Evolutionary conservation across 768 basidiomycete species (phyloP).

Genomic region (Xanthoconium stramineum): DNA sequence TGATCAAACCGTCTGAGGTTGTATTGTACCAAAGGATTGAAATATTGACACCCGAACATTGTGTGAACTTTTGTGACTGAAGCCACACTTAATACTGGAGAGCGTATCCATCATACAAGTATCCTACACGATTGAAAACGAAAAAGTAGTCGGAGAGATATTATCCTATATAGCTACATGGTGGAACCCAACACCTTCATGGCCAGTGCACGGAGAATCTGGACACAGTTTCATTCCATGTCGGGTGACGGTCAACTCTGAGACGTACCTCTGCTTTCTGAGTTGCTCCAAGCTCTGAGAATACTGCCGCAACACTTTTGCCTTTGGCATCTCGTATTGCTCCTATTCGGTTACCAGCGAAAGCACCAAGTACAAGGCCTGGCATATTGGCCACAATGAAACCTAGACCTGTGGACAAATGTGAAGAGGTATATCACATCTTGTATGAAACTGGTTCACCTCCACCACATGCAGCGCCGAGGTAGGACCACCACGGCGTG

Average conservation of each 20-base stretch:
- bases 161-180: conserved; percentile 17
- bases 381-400: conserved; percentile 73
- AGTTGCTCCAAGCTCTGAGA: conserved; percentile 64
- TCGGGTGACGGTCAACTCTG: not conserved
- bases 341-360: conserved; percentile 87
- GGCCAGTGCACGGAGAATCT: conserved; percentile 82
- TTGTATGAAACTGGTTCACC: conserved; percentile 30
- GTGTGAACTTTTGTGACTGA: too few relatives aligned
- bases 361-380: conserved; percentile 80
- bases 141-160: not conserved
- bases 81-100: not conserved
- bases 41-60: too few relatives aligned
- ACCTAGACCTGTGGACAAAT: conserved; percentile 29
- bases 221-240: not conserved
- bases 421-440: conserved; percentile 33
- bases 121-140: conserved; percentile 7
- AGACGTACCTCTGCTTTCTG: conserved; percentile 83
- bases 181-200: conserved; percentile 79
- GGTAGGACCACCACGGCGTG: conserved; percentile 71
- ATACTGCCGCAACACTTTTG: conserved; percentile 88
- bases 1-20: not conserved
- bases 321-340: conserved; percentile 93
- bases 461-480: conserved; percentile 70
- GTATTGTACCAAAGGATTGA: not conserved
- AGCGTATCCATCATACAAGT: not conserved